Evolutionary conservation across 805 yeast genomes (phyloP).

Genomic region (Suhomyces sp.): DNA sequence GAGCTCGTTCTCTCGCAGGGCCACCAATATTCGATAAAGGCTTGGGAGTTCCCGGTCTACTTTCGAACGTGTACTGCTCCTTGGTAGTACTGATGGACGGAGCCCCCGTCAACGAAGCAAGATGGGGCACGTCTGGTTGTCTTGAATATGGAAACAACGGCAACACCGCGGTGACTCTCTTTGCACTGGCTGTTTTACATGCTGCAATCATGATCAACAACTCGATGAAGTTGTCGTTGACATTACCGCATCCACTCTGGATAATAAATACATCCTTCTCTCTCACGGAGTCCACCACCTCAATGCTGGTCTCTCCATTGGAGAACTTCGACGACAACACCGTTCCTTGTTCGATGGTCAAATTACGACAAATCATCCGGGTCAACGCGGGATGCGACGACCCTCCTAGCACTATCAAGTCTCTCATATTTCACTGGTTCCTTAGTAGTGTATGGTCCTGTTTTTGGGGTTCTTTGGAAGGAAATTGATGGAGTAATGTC

Average conservation of each 20-base stretch:
- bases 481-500: too few relatives aligned
- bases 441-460: too few relatives aligned
- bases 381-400: conserved; percentile 83
- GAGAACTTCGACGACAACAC: conserved; percentile 64
- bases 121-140: conserved; percentile 91
- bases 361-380: conserved; percentile 67
- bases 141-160: conserved; percentile 95
- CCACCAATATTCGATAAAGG: conserved; percentile 28
- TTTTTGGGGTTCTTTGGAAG: too few relatives aligned
- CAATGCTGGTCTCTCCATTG: conserved; percentile 93
- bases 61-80: conserved; percentile 47
- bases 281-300: conserved; percentile 83
- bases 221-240: conserved; percentile 84
- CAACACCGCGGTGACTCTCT: conserved; percentile 82
- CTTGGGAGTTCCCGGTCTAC: conserved; percentile 53
- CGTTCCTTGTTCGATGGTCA: conserved; percentile 71
- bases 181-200: conserved; percentile 88
- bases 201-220: conserved; percentile 84
- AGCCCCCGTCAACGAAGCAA: conserved; percentile 62
- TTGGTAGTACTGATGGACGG: conserved; percentile 46
- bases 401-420: conserved; percentile 87
- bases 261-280: conserved; percentile 94
- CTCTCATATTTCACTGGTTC: conserved; percentile 72
- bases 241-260: conserved; percentile 85
- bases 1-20: conserved; percentile 7